Percentiles rank a stretch among this genome's conserved stretches.
Evolutionary conservation across 306 rosid species (phyloP).

Genomic region (Arachis hypogaea): DNA sequence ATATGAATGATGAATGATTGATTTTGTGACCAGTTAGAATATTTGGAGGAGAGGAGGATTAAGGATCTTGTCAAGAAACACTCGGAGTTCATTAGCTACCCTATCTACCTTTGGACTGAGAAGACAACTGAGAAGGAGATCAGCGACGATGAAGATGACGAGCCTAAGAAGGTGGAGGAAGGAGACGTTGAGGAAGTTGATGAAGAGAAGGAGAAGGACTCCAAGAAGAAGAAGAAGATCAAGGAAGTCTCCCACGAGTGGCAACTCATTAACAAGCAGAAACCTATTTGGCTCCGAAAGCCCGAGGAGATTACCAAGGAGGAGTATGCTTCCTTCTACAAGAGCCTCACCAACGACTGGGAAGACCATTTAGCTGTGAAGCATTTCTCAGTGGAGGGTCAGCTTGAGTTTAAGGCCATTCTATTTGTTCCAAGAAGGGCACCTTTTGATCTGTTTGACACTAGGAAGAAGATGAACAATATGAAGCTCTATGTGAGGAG

Average conservation of each 20-base stretch:
- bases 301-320: constrained; percentile 67
- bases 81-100: constrained; percentile 69
- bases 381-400: constrained; percentile 70
- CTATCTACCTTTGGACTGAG: constrained; percentile 67
- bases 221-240: constrained; percentile 70
- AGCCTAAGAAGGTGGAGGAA: constrained; percentile 64
- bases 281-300: constrained; percentile 69
- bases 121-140: constrained; percentile 68
- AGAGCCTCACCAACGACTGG: constrained; percentile 71
- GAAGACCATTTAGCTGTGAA: constrained; percentile 72
- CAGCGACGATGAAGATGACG: constrained; percentile 67
- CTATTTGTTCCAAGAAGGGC: constrained; percentile 66
- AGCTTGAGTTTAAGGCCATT: constrained; percentile 68
- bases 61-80: constrained; percentile 75
- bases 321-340: constrained; percentile 66
- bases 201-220: constrained; percentile 51
- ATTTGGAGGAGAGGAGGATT: constrained; percentile 62
- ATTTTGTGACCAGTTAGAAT: constrained; percentile 52
- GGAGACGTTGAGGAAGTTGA: constrained; percentile 62
- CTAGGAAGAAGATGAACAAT: constrained; percentile 63
- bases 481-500: constrained; percentile 68
- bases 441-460: constrained; percentile 66
- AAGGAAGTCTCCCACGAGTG: constrained; percentile 72
- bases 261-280: constrained; percentile 69
- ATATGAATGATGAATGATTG: neutral